phyloP scores from a whole-genome alignment of 805 yeast genomes.

The Cyberlindnera lachancei region DNA sequence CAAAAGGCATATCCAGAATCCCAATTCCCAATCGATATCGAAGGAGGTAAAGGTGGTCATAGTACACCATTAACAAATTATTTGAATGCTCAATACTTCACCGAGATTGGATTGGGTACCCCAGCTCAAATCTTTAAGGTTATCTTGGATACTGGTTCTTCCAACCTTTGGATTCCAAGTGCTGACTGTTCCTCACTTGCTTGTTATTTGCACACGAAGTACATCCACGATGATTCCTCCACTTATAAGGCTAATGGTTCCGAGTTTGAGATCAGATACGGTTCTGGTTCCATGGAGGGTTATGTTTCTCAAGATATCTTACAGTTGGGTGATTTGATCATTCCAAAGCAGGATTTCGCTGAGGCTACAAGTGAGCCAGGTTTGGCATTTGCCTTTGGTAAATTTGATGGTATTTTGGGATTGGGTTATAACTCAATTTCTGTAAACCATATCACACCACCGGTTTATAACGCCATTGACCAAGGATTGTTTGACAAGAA shows the following conservation, averaged over 20 bases:
- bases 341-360: constrained; percentile 88
- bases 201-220: constrained; percentile 88
- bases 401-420: constrained; percentile 96
- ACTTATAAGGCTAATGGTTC: constrained; percentile 84
- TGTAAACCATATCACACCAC: constrained; percentile 86
- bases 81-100: constrained; percentile 91
- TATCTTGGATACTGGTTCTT: constrained; percentile 91
- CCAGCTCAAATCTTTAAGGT: constrained; percentile 94
- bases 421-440: constrained; percentile 89
- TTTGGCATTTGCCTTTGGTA: constrained; percentile 95
- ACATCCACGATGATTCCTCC: constrained; percentile 75
- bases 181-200: constrained; percentile 87
- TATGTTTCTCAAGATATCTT: constrained; percentile 82
- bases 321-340: constrained; percentile 73
- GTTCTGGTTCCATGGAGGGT: constrained; percentile 90
- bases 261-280: constrained; percentile 79
- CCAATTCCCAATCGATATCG: constrained; percentile 18
- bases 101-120: constrained; percentile 86
- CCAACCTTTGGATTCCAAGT: constrained; percentile 96
- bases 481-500: constrained; percentile 77
- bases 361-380: constrained; percentile 98
- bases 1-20: constrained; percentile 37
- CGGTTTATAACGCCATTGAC: constrained; percentile 81
- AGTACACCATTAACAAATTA: constrained; percentile 87
- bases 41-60: constrained; percentile 35